Evolutionary conservation across 192 early-diverging fungal genomes (phyloP).

Genomic region (Backusella tuberculispora): DNA sequence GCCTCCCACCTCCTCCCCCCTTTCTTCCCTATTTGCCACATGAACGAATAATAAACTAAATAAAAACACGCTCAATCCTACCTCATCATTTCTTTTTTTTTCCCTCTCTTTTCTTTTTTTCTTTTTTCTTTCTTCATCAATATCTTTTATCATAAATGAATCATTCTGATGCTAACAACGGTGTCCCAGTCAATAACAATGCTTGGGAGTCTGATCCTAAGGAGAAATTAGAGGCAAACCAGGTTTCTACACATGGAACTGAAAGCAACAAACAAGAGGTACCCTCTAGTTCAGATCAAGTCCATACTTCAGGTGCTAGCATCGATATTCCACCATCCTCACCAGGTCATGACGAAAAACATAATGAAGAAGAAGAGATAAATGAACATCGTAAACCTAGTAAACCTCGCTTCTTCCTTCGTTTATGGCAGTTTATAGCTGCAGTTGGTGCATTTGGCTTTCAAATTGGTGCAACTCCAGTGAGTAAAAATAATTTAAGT

Average conservation of each 20-base stretch:
- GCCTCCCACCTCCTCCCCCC: no score
- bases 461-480: slow-evolving; percentile 39
- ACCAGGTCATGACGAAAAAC: not conserved
- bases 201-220: not conserved
- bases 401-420: slow-evolving; percentile 27
- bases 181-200: not conserved
- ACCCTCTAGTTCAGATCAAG: not conserved
- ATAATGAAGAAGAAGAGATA: not conserved
- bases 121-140: slow-evolving; percentile 11
- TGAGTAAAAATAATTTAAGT: slow-evolving; percentile 17
- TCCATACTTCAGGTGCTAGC: not conserved
- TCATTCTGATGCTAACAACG: not conserved
- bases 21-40: slow-evolving; percentile 1
- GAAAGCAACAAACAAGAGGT: slow-evolving; percentile 19
- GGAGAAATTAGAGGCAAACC: not conserved
- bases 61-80: not conserved
- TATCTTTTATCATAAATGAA: not conserved
- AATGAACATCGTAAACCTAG: slow-evolving; percentile 19
- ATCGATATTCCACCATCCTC: not conserved
- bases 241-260: not conserved
- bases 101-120: not conserved
- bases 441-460: slow-evolving; percentile 41
- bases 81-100: not conserved
- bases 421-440: slow-evolving; percentile 38
- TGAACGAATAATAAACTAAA: not conserved